Conservation (phyloP, 2,329 filamentous ascomycete genomes). For the Epichloe festucae region DNA sequence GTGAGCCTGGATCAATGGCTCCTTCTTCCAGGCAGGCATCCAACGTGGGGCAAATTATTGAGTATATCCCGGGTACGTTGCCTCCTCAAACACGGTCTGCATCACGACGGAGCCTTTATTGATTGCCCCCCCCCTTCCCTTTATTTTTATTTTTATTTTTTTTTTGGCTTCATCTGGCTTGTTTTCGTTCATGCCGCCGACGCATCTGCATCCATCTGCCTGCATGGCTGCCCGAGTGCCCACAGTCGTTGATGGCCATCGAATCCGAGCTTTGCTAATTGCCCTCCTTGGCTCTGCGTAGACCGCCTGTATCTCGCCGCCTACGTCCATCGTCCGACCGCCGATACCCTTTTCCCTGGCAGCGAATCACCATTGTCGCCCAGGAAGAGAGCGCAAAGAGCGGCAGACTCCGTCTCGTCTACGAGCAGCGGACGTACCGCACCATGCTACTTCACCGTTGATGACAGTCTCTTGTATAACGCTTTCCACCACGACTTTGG, state of each 20-base stretch:
- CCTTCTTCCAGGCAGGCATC: slow-evolving; percentile 35
- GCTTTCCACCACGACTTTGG: slow-evolving; percentile 98
- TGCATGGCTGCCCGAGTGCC: background rate
- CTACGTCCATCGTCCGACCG: slow-evolving; percentile 69
- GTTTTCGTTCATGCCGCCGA: background rate
- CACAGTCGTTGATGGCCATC: background rate
- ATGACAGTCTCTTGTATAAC: slow-evolving; percentile 88
- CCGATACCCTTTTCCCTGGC: slow-evolving; percentile 78
- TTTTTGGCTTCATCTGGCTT: background rate
- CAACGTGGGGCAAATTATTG: slow-evolving; percentile 78
- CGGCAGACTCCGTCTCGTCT: slow-evolving; percentile 41
- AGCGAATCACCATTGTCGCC: slow-evolving; percentile 49
- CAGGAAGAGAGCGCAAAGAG: slow-evolving; percentile 37
- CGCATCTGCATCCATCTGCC: background rate
- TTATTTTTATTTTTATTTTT: background rate
- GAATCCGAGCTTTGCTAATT: slow-evolving; percentile 10
- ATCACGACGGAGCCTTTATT: background rate
- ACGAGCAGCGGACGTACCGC: slow-evolving; percentile 25
- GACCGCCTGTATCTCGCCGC: slow-evolving; percentile 92
- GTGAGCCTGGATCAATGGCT: slow-evolving; percentile 26
- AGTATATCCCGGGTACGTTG: slow-evolving; percentile 81
- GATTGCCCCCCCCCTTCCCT: no score
- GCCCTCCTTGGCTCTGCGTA: slow-evolving; percentile 23
- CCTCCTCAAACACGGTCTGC: background rate
- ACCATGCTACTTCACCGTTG: slow-evolving; percentile 91